Evolutionary conservation across 1,284 basidiomycete species (phyloP), one percentile per base, ranked within the genome.

Genomic region (Marasmius tenuissimus): DNA sequence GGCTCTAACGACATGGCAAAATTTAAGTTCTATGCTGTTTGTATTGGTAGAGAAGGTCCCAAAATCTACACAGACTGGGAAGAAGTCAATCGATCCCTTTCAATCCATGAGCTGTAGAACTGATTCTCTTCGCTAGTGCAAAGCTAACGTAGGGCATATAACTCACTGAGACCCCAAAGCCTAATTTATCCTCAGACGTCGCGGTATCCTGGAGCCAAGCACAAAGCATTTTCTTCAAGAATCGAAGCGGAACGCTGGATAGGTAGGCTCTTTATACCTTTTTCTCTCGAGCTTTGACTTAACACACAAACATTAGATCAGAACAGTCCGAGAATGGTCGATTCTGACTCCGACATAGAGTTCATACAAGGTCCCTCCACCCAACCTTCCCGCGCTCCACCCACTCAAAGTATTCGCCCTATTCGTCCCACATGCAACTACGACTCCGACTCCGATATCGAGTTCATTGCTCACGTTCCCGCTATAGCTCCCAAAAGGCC

Each of bases 11-110:
- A 56, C 78, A 54, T 52, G 50, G 50, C 72, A 47, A 76, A 74
- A 60, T 61, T 68, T 27, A 87, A 86, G 64, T 86, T 73, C 62
- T 88, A 87, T 56, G 87, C 86, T 2, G 86, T 88, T 1, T 74
- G 76, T 42, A 71, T 78, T 35, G 87, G 86, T 3, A 73, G 82
- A 22, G 73, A 80, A 61, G 86, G 84, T 1, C 79, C 82, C 0
- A 76, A 74, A 50, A 80, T 88, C 33, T 88, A 85, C 54, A 67
- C 69, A 1, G 78, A 74, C 27, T 88, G 87, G 87, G 76, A 80
- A 38, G 80, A 86, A 73, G 86, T 84, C 61, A 62, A 73, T 67
- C 35, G 14, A 18, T 5, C 34, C 14, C 48, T 16, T 18, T 18
- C 37, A 51, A 49, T 49, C 1, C 50, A 35, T 18, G 8, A 34